Conservation (phyloP, 805 yeast species). For the Teunomyces atbi region DNA sequence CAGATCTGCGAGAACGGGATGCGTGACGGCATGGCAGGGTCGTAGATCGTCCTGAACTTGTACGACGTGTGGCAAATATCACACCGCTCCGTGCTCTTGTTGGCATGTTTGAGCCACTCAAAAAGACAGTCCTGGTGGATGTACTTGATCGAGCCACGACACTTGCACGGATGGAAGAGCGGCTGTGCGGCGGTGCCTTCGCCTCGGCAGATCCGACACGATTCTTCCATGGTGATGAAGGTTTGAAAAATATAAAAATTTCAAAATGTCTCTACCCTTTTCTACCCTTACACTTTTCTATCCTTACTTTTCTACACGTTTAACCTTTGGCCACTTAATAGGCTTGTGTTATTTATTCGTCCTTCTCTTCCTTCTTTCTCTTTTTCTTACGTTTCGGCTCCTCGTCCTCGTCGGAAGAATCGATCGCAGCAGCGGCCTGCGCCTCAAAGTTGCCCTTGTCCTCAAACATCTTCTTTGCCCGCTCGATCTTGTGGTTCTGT, state of each 20-base stretch:
- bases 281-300: too few species aligned
- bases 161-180: constrained; percentile 85
- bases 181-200: constrained; percentile 81
- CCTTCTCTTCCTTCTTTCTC: constrained; percentile 13
- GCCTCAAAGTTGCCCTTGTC: constrained; percentile 17
- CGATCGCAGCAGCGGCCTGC: constrained; percentile 7
- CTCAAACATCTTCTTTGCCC: constrained; percentile 42
- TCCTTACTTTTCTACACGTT: too few species aligned
- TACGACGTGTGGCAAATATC: constrained; percentile 85
- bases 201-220: constrained; percentile 92
- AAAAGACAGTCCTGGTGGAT: constrained; percentile 89
- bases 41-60: constrained; percentile 63
- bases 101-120: constrained; percentile 80
- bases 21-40: constrained; percentile 58
- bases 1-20: constrained; percentile 57
- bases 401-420: constrained; percentile 14
- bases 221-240: constrained; percentile 26
- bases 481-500: constrained; percentile 35
- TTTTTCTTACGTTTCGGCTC: constrained; percentile 17
- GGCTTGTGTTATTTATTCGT: neutral
- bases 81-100: constrained; percentile 61
- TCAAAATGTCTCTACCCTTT: too few species aligned
- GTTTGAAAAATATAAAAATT: neutral
- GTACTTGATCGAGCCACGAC: constrained; percentile 89
- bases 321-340: too few species aligned